Base-by-base conservation (phyloP, 208 protist species). In the Acanthamoeba culbertsoni region DNA sequence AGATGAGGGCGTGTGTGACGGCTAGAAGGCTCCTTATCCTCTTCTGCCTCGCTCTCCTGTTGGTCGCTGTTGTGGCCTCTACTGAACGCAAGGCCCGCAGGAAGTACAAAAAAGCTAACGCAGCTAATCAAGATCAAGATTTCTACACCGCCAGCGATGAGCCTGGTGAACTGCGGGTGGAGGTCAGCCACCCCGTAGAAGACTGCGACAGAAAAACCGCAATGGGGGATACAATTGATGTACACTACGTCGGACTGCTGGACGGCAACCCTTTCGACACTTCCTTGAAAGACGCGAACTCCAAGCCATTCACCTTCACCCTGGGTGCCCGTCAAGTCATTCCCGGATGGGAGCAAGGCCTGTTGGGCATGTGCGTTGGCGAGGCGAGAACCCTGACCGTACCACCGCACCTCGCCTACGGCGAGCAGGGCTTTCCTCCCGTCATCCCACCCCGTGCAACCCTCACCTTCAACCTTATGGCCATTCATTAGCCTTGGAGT, bases 301-400 rank as follows among this genome's bases (percentile, higher is more conserved):
- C 12, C 14, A 7, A 86, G 26, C 40, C 75, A 4, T 28, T 48
- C 7, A 86, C 4, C 7, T 12, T 86, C 75, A 86, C 75, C 28
- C 46, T 86, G 12, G 75, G 75, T 4, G 42, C 10, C 26, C 10
- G 40, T 26, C 18, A 48, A 33, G 75, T 86, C n/a, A 48, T 86
- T 43, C 45, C 40, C 7, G 37, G 40, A 35, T 86, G 37, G 40
- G 75, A 86, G 40, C 40, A 86, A 31, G 75, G 75, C 46, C 8
- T 86, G 28, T 43, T 86, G 40, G 75, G 75, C 75, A 86, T 86
- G 75, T 86, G 75, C 40, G 46, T 59, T 6, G 45, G 37, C n/a
- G 75, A 86, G 40, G 23, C 31, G 4, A 10, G 75, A 43, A 48
- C 28, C 42, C 40, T 86, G 26, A 86, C 40, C 75, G 55, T 86